phyloP scores from a whole-genome alignment of 2,329 filamentous ascomycete species.

The Stachybotrys echinatus region DNA sequence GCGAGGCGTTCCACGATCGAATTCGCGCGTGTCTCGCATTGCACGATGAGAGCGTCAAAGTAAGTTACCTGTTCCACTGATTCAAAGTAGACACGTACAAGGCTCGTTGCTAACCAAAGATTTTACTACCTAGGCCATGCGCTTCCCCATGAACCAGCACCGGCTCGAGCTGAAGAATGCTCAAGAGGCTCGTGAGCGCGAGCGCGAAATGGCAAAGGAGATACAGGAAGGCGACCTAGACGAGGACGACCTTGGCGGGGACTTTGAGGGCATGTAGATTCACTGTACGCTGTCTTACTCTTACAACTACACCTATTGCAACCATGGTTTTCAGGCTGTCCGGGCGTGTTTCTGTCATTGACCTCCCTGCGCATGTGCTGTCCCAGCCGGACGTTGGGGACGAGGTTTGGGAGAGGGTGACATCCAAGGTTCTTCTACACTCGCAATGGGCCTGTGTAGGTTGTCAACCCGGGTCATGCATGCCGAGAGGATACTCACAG shows the following conservation, averaged over 20 bases:
- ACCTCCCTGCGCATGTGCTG: too few relatives aligned
- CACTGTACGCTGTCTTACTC: conserved; percentile 7
- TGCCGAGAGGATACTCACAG: too few relatives aligned
- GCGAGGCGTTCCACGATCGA: conserved; percentile 95
- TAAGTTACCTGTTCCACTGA: conserved; percentile 37
- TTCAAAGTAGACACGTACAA: too few relatives aligned
- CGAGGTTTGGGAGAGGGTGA: too few relatives aligned
- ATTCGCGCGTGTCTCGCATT: conserved; percentile 87
- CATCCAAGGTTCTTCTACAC: too few relatives aligned
- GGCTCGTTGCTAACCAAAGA: conserved; percentile 9
- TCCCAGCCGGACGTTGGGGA: too few relatives aligned
- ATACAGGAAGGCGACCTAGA: conserved; percentile 97
- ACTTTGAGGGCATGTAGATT: conserved; percentile 88
- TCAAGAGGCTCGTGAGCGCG: conserved; percentile 93
- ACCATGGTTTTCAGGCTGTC: conserved; percentile 2
- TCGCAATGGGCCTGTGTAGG: too few relatives aligned
- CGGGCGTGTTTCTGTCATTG: too few relatives aligned
- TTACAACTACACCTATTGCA: conserved; percentile 6
- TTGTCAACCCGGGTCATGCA: too few relatives aligned
- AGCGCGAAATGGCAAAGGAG: conserved; percentile 96
- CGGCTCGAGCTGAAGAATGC: conserved; percentile 95
- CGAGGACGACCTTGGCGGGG: conserved; percentile 90
- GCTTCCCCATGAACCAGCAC: conserved; percentile 99
- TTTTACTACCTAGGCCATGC: conserved; percentile 81
- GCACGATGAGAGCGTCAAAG: conserved; percentile 98